A percentile compares a stretch with the other conserved stretches of the same genome.
phyloP scores from a whole-genome alignment of 2,329 filamentous ascomycete genomes.

The Penicillium sp. region DNA sequence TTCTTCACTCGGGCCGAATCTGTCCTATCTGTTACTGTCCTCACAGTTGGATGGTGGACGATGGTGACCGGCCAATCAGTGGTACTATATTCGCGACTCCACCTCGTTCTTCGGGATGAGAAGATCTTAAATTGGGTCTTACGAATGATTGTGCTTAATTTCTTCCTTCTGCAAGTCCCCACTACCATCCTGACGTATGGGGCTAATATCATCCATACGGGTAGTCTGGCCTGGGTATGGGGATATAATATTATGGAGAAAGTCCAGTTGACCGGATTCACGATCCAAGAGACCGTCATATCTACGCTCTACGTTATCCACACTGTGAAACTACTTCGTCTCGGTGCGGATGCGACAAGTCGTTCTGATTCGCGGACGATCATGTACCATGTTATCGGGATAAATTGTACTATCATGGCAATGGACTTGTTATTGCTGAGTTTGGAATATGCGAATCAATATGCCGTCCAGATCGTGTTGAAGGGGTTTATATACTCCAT shows the following conservation, averaged over 20 bases:
- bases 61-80: conserved; percentile 64
- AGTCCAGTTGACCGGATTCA: conserved; percentile 47
- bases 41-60: conserved; percentile 57
- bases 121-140: conserved; percentile 51
- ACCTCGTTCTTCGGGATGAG: conserved; percentile 57
- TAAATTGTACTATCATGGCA: conserved; percentile 49
- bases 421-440: conserved; percentile 48
- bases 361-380: conserved; percentile 31
- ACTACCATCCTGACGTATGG: conserved; percentile 57
- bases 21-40: conserved; percentile 40
- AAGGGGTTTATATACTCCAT: conserved; percentile 42
- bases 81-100: conserved; percentile 63
- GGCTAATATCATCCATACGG: conserved; percentile 25
- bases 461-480: conserved; percentile 41
- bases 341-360: conserved; percentile 24
- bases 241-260: conserved; percentile 49
- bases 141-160: conserved; percentile 59
- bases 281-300: conserved; percentile 48
- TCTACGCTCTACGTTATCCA: conserved; percentile 55
- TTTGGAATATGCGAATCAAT: conserved; percentile 42
- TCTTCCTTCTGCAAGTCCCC: conserved; percentile 53
- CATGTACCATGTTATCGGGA: conserved; percentile 47
- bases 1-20: conserved; percentile 35
- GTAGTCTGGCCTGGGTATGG: conserved; percentile 29
- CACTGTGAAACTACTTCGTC: conserved; percentile 49